phyloP scores from a whole-genome alignment of 2,329 filamentous ascomycete species.

The Fusarium torreyae region DNA sequence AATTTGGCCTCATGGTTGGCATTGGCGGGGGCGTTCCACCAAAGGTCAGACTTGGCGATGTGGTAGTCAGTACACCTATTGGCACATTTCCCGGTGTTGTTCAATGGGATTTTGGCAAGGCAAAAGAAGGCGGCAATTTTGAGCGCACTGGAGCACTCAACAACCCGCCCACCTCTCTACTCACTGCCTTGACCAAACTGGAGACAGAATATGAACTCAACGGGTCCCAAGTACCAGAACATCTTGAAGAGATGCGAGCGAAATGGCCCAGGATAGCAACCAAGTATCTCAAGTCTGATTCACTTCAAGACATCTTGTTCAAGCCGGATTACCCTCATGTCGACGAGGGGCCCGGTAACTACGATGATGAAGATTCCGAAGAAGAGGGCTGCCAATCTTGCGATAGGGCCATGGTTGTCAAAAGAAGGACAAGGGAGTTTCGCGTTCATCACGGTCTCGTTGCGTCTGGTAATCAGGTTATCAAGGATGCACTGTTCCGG shows the following conservation, averaged over 20 bases:
- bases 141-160: constrained; percentile 15
- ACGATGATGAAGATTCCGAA: too few species aligned
- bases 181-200: constrained; percentile 12
- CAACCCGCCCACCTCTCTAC: constrained; percentile 3
- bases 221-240: constrained; percentile 9
- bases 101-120: constrained; percentile 27
- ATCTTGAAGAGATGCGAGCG: constrained; percentile 1
- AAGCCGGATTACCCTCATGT: too few species aligned
- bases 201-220: constrained; percentile 11
- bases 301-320: background rate
- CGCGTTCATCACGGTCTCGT: background rate
- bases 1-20: constrained; percentile 14
- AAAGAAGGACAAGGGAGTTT: background rate
- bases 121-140: constrained; percentile 5
- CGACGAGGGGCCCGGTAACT: background rate
- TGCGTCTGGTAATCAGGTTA: background rate
- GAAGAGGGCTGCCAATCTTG: too few species aligned
- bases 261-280: constrained; percentile 15
- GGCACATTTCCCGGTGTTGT: constrained; percentile 13
- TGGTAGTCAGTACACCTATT: constrained; percentile 13
- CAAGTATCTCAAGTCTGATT: constrained; percentile 1
- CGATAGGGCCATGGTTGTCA: too few species aligned
- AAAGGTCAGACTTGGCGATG: constrained; percentile 23
- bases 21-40: constrained; percentile 25
- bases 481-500: background rate